Evolutionary conservation across 2,329 filamentous ascomycete genomes (phyloP), one percentile per base, ranked within the genome.

Genomic region (Neopestalotiopsis rosae): DNA sequence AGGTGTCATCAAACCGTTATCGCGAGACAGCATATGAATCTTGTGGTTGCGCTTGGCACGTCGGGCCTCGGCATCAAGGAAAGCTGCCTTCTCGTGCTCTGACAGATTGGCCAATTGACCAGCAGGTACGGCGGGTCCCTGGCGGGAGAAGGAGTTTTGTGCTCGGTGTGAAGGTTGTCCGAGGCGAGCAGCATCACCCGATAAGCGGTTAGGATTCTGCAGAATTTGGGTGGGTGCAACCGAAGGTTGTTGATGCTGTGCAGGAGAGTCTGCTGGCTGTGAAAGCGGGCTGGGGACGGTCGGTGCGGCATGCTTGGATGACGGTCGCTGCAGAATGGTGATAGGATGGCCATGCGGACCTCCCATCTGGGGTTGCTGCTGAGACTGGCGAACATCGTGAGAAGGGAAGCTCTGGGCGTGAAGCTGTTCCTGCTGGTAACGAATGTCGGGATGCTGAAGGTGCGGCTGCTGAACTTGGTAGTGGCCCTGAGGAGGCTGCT

Each of bases 41-140:
- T 99, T 99, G 84, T 98, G 95, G 78, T 99, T 98, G 57, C 96
- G 90, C 86, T 99, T 99, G 5, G 96, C 95, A 65, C 96, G 91
- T 81, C 95, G 96, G 0, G 95, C 95, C 80, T 99, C 96, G 79
- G 97, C 95, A 72, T 94, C 91, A 66, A 98, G 81, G 77, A 95
- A 96, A 1, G 91, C 90, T 2, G 91, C 89, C 77, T 94, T 94
- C 72, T 98, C 94, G 71, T 95, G 91, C 73, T 97, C 94, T 0
- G 93, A 91, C 70, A 98, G 85, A 66, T 93, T 87, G 76, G 92
- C 87, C 71, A 96, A 83, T 76, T 95, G 92, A 69, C 93, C 88
- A 9, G 92, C 90, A 74, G 93, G 90, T 14, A 80, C 81, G 75
- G 75, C 80, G 65, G 84, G 86, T 9, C 82, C 74, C 67, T 78